A percentile compares a stretch with the other conserved stretches of the same genome.
Evolutionary conservation across 2,329 filamentous ascomycete species (phyloP).

Genomic region (Didymella pomorum): DNA sequence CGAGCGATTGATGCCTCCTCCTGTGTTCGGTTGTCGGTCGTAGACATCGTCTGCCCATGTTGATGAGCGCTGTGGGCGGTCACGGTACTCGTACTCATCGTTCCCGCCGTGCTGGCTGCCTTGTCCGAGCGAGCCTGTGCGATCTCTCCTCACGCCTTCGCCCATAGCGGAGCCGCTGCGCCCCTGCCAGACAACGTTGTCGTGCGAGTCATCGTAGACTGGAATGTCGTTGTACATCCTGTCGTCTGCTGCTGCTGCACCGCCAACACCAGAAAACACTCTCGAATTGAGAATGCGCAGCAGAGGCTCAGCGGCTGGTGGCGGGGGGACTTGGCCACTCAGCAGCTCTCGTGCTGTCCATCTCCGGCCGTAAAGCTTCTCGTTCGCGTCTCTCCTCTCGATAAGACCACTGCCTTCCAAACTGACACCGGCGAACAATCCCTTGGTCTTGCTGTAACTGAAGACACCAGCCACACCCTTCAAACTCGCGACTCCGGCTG

Average conservation of each 20-base stretch:
- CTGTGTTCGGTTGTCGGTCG: slow-evolving; percentile 61
- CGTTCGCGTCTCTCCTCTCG: slow-evolving; percentile 94
- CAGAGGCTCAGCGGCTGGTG: slow-evolving; percentile 82
- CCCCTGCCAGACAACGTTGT: slow-evolving; percentile 85
- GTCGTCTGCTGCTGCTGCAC: slow-evolving; percentile 58
- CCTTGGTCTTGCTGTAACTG: slow-evolving; percentile 97
- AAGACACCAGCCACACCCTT: slow-evolving; percentile 92
- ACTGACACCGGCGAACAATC: slow-evolving; percentile 93
- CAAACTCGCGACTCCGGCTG: slow-evolving; percentile 89
- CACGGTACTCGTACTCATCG: slow-evolving; percentile 61
- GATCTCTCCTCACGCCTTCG: slow-evolving; percentile 67
- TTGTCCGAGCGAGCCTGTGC: slow-evolving; percentile 44
- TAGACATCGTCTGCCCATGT: slow-evolving; percentile 82
- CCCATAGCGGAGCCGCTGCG: slow-evolving; percentile 74
- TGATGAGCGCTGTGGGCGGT: slow-evolving; percentile 67
- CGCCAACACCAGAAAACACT: slow-evolving; percentile 75
- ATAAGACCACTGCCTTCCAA: slow-evolving; percentile 93
- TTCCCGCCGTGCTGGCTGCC: slow-evolving; percentile 44
- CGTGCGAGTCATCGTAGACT: slow-evolving; percentile 83
- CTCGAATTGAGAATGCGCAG: slow-evolving; percentile 86
- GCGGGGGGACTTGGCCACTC: slow-evolving; percentile 77
- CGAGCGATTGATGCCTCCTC: slow-evolving; percentile 54
- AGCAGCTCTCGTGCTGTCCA: slow-evolving; percentile 85
- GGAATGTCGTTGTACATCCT: slow-evolving; percentile 93
- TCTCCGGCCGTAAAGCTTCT: slow-evolving; percentile 89